Conservation (phyloP, 169 alveolate genomes). For the Eimeria acervulina region DNA sequence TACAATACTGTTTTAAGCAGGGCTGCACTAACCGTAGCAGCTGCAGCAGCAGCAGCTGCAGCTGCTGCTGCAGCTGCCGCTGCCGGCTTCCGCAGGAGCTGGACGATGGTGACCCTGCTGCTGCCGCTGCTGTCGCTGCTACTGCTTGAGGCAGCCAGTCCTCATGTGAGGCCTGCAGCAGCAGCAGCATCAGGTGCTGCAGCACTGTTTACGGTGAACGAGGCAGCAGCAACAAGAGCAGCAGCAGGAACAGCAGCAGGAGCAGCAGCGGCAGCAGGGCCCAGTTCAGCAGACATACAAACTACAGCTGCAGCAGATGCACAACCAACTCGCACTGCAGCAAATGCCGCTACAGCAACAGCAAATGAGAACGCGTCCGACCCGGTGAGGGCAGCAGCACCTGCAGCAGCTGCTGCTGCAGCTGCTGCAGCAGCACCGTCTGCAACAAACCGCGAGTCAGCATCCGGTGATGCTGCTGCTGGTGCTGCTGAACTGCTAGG, state of each 20-base stretch:
- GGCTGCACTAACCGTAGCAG: background rate
- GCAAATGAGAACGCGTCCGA: background rate
- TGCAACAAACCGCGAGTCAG: background rate
- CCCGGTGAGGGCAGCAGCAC: background rate
- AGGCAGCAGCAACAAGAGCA: background rate
- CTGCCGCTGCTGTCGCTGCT: too few relatives aligned
- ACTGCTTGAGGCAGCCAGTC: too few relatives aligned
- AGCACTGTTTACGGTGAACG: background rate
- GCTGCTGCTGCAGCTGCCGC: conserved; percentile 25
- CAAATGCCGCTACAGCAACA: background rate
- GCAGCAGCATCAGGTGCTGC: background rate
- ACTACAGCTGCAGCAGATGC: background rate
- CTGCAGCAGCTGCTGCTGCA: background rate
- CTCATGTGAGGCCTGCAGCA: too few relatives aligned
- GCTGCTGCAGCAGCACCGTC: too few relatives aligned
- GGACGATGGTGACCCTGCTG: too few relatives aligned
- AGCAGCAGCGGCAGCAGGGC: background rate
- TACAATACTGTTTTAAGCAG: too few relatives aligned
- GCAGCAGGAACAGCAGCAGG: background rate
- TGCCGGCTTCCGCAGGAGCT: background rate
- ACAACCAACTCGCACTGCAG: background rate
- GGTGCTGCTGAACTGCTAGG: background rate
- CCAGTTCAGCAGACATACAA: background rate
- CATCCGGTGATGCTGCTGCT: background rate
- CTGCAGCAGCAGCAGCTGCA: conserved; percentile 14